phyloP scores from a whole-genome alignment of 2,329 filamentous ascomycete species.

The Akanthomyces uredinophilus region DNA sequence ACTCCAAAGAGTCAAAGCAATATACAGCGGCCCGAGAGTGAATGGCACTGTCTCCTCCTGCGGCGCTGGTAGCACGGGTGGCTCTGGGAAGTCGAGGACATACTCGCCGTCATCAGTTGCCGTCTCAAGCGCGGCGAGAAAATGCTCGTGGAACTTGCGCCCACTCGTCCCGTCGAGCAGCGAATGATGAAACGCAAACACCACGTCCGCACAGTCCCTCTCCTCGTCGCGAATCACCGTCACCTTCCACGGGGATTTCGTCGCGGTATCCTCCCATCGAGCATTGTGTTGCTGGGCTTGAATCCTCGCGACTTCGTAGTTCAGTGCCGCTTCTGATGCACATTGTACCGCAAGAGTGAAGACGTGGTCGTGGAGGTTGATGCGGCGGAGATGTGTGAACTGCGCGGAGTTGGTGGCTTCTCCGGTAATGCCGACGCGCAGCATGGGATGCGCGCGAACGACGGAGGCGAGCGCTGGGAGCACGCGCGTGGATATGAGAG shows the following conservation, averaged over 20 bases:
- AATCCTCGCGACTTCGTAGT: slow-evolving; percentile 27
- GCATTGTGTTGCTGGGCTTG: slow-evolving; percentile 37
- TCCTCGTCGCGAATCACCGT: slow-evolving; percentile 28
- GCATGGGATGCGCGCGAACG: slow-evolving; percentile 38
- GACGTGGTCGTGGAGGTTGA: slow-evolving; percentile 41
- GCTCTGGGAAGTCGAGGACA: slow-evolving; percentile 27
- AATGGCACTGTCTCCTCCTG: slow-evolving; percentile 40
- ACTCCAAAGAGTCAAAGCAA: slow-evolving; percentile 36
- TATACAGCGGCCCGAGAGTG: slow-evolving; percentile 34
- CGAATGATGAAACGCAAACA: slow-evolving; percentile 48
- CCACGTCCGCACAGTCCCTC: slow-evolving; percentile 31
- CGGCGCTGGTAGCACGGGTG: slow-evolving; percentile 30
- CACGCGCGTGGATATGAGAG: slow-evolving; percentile 22
- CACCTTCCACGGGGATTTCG: slow-evolving; percentile 44
- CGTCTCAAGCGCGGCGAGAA: slow-evolving; percentile 40
- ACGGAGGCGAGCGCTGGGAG: slow-evolving; percentile 36
- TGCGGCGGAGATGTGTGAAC: slow-evolving; percentile 38
- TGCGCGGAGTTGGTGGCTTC: slow-evolving; percentile 39
- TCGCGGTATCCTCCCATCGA: slow-evolving; percentile 35
- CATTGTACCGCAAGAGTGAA: slow-evolving; percentile 28
- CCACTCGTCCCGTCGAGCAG: slow-evolving; percentile 48
- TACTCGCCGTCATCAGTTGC: background rate
- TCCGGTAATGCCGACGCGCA: slow-evolving; percentile 44
- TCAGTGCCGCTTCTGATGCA: slow-evolving; percentile 22
- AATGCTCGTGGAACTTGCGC: slow-evolving; percentile 42